These are phyloP conservation scores for Circinella minor DNA, from an alignment of 371 early-diverging fungal genomes.

Conservation along the genomic window DNA sequence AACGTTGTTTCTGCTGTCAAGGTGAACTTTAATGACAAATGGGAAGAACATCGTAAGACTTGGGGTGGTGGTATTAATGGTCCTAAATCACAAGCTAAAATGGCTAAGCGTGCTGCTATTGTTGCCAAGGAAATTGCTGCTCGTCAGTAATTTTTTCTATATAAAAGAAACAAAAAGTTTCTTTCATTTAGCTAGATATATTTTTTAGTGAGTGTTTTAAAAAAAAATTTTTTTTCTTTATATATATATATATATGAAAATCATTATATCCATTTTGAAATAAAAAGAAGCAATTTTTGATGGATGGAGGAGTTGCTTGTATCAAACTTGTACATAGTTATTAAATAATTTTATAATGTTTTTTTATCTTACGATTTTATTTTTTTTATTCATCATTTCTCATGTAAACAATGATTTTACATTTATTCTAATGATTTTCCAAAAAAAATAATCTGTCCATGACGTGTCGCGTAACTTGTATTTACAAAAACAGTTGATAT, in stretches of 20 bases:
- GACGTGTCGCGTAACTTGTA: no score
- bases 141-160: conserved; percentile 54
- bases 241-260: no score
- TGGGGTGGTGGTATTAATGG: conserved; percentile 99
- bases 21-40: conserved; percentile 92
- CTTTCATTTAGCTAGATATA: no score
- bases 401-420: no score
- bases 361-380: no score
- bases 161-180: no score
- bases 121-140: conserved; percentile 70
- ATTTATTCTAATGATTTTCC: no score
- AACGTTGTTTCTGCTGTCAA: conserved; percentile 91
- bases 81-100: conserved; percentile 85
- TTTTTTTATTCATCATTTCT: no score
- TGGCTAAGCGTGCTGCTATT: conserved; percentile 77
- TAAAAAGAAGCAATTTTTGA: not conserved
- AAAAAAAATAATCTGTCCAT: no score
- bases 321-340: conserved; percentile 9
- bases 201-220: no score
- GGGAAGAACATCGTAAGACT: conserved; percentile 85
- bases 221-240: no score
- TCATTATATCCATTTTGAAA: conserved; percentile 3
- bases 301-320: not conserved
- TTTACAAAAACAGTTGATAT: not conserved
- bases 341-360: not conserved